Conservation (phyloP, 768 basidiomycete species). For the Leucocoprinus leucothites region DNA sequence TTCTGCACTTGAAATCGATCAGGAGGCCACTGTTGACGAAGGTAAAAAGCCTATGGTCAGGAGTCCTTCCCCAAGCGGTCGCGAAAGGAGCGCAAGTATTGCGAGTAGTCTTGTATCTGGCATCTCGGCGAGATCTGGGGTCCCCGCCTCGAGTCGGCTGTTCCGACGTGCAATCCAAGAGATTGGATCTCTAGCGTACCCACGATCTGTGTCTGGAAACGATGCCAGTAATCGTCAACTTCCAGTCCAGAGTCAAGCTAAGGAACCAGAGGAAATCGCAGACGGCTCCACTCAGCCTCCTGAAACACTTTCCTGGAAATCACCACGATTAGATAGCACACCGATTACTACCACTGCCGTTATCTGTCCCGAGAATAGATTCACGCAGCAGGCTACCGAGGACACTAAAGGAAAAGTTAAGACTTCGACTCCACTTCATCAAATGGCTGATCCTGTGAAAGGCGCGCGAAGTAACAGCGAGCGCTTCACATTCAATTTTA, state of each 20-base stretch:
- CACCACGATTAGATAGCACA: neutral
- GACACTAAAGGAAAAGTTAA: neutral
- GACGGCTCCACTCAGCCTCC: neutral
- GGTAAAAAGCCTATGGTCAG: neutral
- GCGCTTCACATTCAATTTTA: constrained; percentile 1
- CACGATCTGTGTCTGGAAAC: neutral
- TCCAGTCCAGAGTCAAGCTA: constrained; percentile 2
- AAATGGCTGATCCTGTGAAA: neutral
- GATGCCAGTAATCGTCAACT: neutral
- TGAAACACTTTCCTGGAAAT: neutral
- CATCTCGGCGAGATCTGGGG: constrained; percentile 6
- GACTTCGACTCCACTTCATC: neutral
- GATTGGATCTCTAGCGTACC: constrained; percentile 4
- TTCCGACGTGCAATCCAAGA: constrained; percentile 6
- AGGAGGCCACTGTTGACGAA: neutral
- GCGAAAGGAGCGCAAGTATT: constrained; percentile 7
- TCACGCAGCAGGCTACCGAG: neutral
- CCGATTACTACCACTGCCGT: neutral
- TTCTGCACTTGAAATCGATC: neutral
- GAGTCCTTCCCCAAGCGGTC: neutral
- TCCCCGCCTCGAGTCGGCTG: neutral
- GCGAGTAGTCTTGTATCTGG: constrained; percentile 4
- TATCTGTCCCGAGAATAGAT: neutral
- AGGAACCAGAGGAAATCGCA: neutral
- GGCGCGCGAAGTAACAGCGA: neutral